Percentiles rank a stretch among this genome's conserved stretches.
phyloP scores from a whole-genome alignment of 768 basidiomycete genomes.

The Amanita phalloides region DNA sequence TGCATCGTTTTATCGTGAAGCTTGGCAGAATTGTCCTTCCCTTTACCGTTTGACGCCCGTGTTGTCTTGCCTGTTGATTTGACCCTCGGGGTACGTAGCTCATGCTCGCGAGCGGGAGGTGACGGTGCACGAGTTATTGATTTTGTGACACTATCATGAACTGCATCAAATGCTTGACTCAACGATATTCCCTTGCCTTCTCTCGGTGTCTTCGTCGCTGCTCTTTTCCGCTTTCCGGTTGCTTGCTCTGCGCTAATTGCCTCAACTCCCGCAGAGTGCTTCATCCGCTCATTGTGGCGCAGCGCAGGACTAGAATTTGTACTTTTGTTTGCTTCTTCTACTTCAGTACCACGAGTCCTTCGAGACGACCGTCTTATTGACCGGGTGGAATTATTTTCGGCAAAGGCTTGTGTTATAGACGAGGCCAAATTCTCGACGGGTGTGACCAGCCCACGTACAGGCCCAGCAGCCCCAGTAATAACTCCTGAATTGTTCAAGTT shows the following conservation, averaged over 20 bases:
- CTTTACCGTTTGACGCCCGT: neutral
- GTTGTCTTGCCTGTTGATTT: neutral
- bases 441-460: neutral
- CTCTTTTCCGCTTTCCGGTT: neutral
- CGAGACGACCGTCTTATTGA: neutral
- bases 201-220: neutral
- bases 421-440: neutral
- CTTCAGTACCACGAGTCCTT: neutral
- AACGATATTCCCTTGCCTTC: neutral
- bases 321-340: neutral
- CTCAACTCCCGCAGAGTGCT: neutral
- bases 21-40: neutral
- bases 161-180: neutral
- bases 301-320: neutral
- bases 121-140: neutral
- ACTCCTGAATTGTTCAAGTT: too few relatives aligned
- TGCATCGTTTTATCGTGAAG: neutral
- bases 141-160: slow-evolving; percentile 7
- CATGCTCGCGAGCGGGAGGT: neutral
- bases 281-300: neutral
- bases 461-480: neutral
- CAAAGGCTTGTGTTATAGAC: neutral
- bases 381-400: neutral
- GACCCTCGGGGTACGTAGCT: neutral
- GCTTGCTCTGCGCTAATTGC: neutral